Evolutionary conservation across 2,329 filamentous ascomycete species (phyloP).

Genomic region (Aureobasidium sp.): DNA sequence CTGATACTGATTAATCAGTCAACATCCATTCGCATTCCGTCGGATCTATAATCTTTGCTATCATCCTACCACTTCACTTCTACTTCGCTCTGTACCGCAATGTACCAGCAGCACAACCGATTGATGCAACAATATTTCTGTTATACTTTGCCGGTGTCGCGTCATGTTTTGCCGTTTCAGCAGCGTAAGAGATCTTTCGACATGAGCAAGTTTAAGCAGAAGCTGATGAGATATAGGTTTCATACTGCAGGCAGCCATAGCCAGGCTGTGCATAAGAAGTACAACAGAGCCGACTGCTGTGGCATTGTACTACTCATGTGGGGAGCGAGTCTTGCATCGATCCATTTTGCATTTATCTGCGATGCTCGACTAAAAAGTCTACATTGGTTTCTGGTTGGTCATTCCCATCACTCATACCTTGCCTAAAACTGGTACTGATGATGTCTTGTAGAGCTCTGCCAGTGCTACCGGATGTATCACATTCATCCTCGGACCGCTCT

Average conservation of each 20-base stretch:
- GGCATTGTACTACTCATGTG: conserved; percentile 17
- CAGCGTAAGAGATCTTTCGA: neutral
- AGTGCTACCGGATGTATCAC: conserved; percentile 14
- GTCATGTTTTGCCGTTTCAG: conserved; percentile 15
- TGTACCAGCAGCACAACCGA: neutral
- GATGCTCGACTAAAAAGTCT: conserved; percentile 7
- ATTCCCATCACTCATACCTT: neutral
- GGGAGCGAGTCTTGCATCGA: conserved; percentile 15
- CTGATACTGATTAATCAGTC: neutral
- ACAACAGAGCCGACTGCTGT: conserved; percentile 14
- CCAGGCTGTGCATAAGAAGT: conserved; percentile 2
- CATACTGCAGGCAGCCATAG: conserved; percentile 14
- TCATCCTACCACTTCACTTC: conserved; percentile 14
- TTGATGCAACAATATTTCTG: conserved; percentile 13
- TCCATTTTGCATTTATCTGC: conserved; percentile 15
- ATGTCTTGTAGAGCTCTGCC: neutral
- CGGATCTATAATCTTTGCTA: conserved; percentile 12
- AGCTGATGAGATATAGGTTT: conserved; percentile 1
- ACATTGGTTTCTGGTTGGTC: conserved; percentile 13
- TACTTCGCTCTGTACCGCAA: conserved; percentile 4
- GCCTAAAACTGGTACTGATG: neutral
- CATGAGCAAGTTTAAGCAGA: neutral
- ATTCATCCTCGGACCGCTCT: conserved; percentile 14
- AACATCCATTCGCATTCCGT: conserved; percentile 16
- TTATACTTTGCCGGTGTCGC: conserved; percentile 15